Evolutionary conservation across 208 protist species (phyloP).

Genomic region (Trypanosomatidae sp.): DNA sequence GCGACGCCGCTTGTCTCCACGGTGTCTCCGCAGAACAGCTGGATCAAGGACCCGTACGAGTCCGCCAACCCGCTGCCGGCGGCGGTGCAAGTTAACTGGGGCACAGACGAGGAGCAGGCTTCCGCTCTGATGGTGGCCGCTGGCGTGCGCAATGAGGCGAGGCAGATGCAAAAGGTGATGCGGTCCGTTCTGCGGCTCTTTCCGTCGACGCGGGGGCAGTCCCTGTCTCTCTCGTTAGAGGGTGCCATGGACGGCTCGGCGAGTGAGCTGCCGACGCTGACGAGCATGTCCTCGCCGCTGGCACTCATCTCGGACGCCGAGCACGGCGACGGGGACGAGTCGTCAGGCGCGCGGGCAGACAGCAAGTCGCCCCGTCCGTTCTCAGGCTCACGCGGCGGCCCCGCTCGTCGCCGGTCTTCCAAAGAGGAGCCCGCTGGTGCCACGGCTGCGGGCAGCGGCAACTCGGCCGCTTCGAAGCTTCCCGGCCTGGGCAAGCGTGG

Average conservation of each 20-base stretch:
- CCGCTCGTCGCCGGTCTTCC: too few species aligned
- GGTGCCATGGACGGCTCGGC: slow-evolving; percentile 1
- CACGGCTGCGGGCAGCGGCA: too few species aligned
- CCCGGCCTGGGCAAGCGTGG: not conserved
- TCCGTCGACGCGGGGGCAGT: slow-evolving; percentile 9
- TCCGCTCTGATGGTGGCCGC: slow-evolving; percentile 8
- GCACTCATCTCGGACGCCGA: not conserved
- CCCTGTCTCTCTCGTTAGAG: slow-evolving; percentile 5
- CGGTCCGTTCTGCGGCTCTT: slow-evolving; percentile 17
- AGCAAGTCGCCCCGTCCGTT: too few species aligned
- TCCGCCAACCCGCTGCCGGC: too few species aligned
- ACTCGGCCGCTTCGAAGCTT: too few species aligned
- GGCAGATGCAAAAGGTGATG: slow-evolving; percentile 12
- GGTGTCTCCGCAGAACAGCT: too few species aligned
- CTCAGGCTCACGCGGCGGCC: too few species aligned
- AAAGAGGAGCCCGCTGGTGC: too few species aligned
- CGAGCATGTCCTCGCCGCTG: not conserved
- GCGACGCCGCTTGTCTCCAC: too few species aligned
- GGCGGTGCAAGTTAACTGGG: slow-evolving; percentile 2
- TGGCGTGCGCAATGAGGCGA: slow-evolving; percentile 15
- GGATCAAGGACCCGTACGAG: too few species aligned
- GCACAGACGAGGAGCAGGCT: not conserved
- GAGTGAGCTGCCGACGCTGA: slow-evolving; percentile 18
- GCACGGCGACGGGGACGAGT: not conserved
- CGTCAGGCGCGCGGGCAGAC: too few species aligned